phyloP scores from a whole-genome alignment of 2,329 filamentous ascomycete genomes.

The Hymenoscyphus fructigenus region DNA sequence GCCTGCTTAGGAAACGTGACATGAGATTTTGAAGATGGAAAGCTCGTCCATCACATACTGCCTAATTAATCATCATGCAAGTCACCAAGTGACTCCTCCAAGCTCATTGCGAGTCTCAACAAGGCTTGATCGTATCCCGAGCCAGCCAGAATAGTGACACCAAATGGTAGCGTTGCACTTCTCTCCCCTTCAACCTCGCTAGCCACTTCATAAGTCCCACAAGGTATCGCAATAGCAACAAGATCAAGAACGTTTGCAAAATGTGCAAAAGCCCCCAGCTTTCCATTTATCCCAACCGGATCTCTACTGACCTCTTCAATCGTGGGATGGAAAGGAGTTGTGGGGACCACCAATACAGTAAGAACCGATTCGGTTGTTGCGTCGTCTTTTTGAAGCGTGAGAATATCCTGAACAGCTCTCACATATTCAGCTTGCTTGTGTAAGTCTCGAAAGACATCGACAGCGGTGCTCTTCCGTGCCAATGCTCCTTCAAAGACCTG shows the following conservation, averaged over 20 bases:
- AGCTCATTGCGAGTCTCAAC: constrained; percentile 36
- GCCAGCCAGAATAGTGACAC: constrained; percentile 43
- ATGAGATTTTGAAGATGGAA: too few relatives aligned
- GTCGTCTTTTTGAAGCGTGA: constrained; percentile 32
- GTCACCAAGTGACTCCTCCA: constrained; percentile 30
- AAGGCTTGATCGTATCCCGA: constrained; percentile 43
- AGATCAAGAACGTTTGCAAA: constrained; percentile 57
- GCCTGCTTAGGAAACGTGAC: too few relatives aligned
- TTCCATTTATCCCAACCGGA: constrained; percentile 49
- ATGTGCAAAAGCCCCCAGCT: constrained; percentile 51
- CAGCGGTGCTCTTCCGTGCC: constrained; percentile 41
- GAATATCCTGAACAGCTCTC: constrained; percentile 41
- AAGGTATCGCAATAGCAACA: constrained; percentile 41
- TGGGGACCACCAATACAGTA: constrained; percentile 50
- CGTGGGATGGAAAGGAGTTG: constrained; percentile 47
- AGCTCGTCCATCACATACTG: too few relatives aligned
- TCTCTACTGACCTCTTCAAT: constrained; percentile 50
- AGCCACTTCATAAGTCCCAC: constrained; percentile 27
- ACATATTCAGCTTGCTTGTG: constrained; percentile 46
- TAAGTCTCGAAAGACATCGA: constrained; percentile 50
- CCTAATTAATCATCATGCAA: constrained; percentile 17
- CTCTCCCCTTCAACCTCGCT: constrained; percentile 14
- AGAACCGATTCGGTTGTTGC: constrained; percentile 32
- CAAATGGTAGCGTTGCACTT: constrained; percentile 42
- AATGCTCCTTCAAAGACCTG: constrained; percentile 44